These are phyloP conservation scores for Botryosphaeria dothidea DNA, from an alignment of 2,329 filamentous ascomycete species.

Conservation along the genomic window DNA sequence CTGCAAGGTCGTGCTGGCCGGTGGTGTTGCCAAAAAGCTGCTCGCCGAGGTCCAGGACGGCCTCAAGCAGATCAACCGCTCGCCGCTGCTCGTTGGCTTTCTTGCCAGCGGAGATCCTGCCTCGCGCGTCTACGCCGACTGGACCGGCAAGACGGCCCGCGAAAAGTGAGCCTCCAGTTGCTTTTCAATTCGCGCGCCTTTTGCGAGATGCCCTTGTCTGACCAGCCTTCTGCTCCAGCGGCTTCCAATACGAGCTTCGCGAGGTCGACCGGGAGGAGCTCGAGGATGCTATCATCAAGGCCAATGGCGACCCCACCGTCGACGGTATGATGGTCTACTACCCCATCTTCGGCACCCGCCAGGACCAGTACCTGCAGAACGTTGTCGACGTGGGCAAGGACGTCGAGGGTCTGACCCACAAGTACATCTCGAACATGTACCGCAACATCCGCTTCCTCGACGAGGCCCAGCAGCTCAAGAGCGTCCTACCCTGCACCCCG, in stretches of 20 bases:
- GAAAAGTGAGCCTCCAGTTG: conserved; percentile 73
- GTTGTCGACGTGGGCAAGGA: conserved; percentile 89
- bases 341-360: conserved; percentile 86
- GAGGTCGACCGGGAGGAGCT: conserved; percentile 83
- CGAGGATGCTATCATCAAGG: conserved; percentile 82
- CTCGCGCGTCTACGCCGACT: conserved; percentile 91
- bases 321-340: conserved; percentile 98
- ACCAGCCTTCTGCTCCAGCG: conserved; percentile 47
- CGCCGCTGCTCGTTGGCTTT: conserved; percentile 85
- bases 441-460: conserved; percentile 96
- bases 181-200: neutral
- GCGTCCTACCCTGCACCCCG: conserved; percentile 91
- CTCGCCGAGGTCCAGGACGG: conserved; percentile 76
- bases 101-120: conserved; percentile 90
- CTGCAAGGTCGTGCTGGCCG: conserved; percentile 92
- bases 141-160: conserved; percentile 93
- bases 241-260: conserved; percentile 85
- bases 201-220: conserved; percentile 3
- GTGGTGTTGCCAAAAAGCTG: conserved; percentile 80
- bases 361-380: conserved; percentile 95
- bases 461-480: conserved; percentile 77
- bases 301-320: conserved; percentile 75
- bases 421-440: conserved; percentile 99
- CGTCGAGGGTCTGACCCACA: conserved; percentile 91
- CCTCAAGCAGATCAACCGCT: conserved; percentile 68